These are phyloP conservation scores for Aspergillus sp. DNA, from an alignment of 2,329 filamentous ascomycete species.

Conservation along the genomic window DNA sequence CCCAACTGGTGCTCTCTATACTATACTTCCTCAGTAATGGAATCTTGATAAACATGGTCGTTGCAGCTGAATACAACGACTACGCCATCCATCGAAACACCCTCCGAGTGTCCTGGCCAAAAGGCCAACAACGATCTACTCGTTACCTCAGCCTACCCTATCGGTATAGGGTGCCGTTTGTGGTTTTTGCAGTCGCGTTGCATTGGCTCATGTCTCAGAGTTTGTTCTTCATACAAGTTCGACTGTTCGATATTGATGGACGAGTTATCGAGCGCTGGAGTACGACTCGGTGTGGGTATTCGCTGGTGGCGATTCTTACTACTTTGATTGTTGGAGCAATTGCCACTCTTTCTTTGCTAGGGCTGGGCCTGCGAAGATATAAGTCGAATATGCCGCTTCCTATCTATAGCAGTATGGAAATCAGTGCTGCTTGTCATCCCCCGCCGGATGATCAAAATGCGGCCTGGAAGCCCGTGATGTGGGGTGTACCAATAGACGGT, in stretches of 20 bases:
- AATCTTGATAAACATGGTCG: constrained; percentile 46
- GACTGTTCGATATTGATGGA: constrained; percentile 15
- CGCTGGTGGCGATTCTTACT: constrained; percentile 7
- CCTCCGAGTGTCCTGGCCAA: constrained; percentile 45
- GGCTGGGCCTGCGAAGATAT: constrained; percentile 17
- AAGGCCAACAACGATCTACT: constrained; percentile 42
- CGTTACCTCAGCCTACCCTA: constrained; percentile 48
- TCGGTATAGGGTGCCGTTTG: constrained; percentile 30
- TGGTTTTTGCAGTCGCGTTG: constrained; percentile 32
- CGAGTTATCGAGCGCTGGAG: neutral
- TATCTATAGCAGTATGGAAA: constrained; percentile 29
- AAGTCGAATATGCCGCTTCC: constrained; percentile 29
- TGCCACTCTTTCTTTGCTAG: constrained; percentile 9
- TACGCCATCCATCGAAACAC: constrained; percentile 40
- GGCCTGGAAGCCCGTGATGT: constrained; percentile 23
- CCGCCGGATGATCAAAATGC: constrained; percentile 14
- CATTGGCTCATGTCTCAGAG: constrained; percentile 51
- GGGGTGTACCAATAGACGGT: constrained; percentile 21
- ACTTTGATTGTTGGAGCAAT: constrained; percentile 3
- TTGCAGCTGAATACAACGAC: constrained; percentile 49
- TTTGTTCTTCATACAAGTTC: constrained; percentile 42
- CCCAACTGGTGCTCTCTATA: constrained; percentile 34
- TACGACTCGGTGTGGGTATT: constrained; percentile 1
- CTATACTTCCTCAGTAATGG: constrained; percentile 38
- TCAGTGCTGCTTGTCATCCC: constrained; percentile 35